These are phyloP conservation scores for Apiotrichum laibachii DNA, from an alignment of 1,284 basidiomycete species.

Conservation along the genomic window DNA sequence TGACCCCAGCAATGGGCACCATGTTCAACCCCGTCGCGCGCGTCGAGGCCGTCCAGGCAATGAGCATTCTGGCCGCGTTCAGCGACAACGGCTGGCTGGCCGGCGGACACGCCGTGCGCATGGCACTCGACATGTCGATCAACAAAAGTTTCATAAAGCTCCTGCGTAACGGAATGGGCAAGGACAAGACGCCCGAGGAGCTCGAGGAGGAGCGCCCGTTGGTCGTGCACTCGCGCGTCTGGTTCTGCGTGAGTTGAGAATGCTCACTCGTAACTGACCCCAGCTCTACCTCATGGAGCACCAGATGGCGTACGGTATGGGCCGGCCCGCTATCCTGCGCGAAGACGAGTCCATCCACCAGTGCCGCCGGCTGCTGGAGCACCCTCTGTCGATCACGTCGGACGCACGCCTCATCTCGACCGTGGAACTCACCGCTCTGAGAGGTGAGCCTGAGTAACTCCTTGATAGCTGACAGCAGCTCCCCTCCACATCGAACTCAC, in stretches of 20 bases:
- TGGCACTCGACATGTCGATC: slow-evolving; percentile 87
- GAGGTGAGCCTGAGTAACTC: slow-evolving; percentile 27
- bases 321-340: slow-evolving; percentile 82
- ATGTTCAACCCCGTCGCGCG: slow-evolving; percentile 78
- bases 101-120: slow-evolving; percentile 81
- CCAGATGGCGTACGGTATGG: slow-evolving; percentile 91
- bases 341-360: slow-evolving; percentile 85
- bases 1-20: slow-evolving; percentile 63
- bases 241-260: slow-evolving; percentile 63
- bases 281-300: slow-evolving; percentile 82
- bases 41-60: slow-evolving; percentile 81
- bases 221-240: slow-evolving; percentile 74
- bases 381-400: slow-evolving; percentile 83
- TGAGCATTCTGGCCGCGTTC: slow-evolving; percentile 85
- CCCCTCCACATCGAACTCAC: slow-evolving; percentile 50
- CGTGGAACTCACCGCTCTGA: slow-evolving; percentile 52
- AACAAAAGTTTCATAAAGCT: slow-evolving; percentile 80
- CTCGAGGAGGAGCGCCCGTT: slow-evolving; percentile 69
- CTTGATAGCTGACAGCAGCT: slow-evolving; percentile 19
- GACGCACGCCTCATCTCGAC: slow-evolving; percentile 93
- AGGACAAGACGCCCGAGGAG: slow-evolving; percentile 58
- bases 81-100: slow-evolving; percentile 88
- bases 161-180: slow-evolving; percentile 67
- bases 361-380: slow-evolving; percentile 74
- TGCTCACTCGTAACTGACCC: not conserved